These are phyloP conservation scores for Cryptomeria japonica DNA, from an alignment of 75 land plant species.

Conservation along the genomic window DNA sequence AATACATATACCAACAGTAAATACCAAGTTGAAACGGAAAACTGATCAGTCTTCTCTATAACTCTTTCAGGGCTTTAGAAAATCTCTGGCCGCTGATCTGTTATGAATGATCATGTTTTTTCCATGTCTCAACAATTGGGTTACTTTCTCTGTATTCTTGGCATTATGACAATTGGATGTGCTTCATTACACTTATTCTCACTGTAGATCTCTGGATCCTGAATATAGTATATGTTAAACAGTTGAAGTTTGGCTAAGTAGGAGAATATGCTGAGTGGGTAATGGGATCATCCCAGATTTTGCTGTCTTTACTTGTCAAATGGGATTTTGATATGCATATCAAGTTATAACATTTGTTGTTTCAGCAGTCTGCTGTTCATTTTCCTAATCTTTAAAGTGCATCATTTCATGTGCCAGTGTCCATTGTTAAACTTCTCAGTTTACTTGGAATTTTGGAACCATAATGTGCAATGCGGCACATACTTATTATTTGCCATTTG, in stretches of 20 bases:
- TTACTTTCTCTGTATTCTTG: neutral
- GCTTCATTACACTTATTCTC: neutral
- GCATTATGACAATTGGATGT: neutral
- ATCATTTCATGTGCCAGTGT: neutral
- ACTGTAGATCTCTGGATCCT: neutral
- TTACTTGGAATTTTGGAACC: neutral
- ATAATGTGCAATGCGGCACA: neutral
- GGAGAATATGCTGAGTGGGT: neutral
- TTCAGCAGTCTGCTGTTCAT: neutral
- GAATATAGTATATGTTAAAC: neutral
- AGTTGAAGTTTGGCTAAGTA: neutral
- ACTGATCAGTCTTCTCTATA: no score
- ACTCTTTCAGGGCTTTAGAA: no score
- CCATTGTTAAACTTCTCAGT: neutral
- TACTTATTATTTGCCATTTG: no score
- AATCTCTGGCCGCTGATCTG: neutral
- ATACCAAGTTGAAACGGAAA: no score
- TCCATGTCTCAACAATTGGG: neutral
- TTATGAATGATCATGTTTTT: no score
- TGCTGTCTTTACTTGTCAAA: neutral
- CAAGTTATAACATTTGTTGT: no score
- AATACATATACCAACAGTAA: neutral
- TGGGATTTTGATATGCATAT: neutral
- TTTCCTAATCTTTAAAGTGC: neutral
- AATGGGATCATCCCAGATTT: neutral